Evolutionary conservation across 345 rosid species (phyloP), one percentile per base, ranked within the genome.

Genomic region (Murraya koenigii): DNA sequence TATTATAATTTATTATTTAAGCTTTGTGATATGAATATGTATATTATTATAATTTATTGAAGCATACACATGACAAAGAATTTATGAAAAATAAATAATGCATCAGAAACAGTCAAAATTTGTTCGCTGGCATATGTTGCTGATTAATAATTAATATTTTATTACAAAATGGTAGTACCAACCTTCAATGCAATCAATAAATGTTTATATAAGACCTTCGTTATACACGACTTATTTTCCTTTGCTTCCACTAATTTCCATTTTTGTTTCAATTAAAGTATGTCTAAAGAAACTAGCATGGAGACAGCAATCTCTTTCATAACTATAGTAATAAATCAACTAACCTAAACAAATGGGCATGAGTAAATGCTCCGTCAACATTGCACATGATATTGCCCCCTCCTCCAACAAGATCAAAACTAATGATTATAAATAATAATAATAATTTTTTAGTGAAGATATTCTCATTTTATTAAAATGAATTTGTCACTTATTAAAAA

Each of bases 301-400:
- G 54, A 70, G 69, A 23, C 47, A 38, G 17, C 66, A 30, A 60
- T 79, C 55, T 54, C 63, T 61, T 64, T 41, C 72, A 55, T 39
- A 41, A 55, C 8, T 17, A 64, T 23, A 20, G 41, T 13, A 26
- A 23, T 19, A 75, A 71, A 79, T 65, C 63, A 79, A 36, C 66
- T 70, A 70, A 73, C 61, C 64, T 65, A 67, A 64, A 38, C 62
- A 81, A 79, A 80, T 73, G 84, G 86, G 63, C 81, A 66, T 78
- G 76, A 84, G 76, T 88, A 86, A 90, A 85, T 88, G 89, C 86
- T 77, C 86, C 87, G 86, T 86, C 49, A 84, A 82, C 87, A 71
- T 44, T 72, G 88, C 93, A 87, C 94, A 89, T 89, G 95, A 67
- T 72, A 39, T 71, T 88, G 93, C 82, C 87, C 82, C 87, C 89